phyloP scores from a whole-genome alignment of 2,329 filamentous ascomycete genomes.

The Botrytis hyacinthi region DNA sequence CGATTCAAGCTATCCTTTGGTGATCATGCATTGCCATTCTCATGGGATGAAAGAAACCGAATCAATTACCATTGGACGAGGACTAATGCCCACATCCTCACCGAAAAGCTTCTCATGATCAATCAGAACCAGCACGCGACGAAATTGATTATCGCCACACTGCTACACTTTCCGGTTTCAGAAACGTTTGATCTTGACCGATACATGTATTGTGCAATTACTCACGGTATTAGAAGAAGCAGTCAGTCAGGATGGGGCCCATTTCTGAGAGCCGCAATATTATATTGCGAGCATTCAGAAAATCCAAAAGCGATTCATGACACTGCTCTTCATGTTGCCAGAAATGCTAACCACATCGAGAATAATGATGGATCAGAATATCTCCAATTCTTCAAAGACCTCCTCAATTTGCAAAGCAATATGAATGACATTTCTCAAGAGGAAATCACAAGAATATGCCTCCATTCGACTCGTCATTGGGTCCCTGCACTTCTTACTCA shows the following conservation, averaged over 20 bases:
- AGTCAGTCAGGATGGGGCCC: conserved; percentile 26
- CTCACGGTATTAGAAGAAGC: conserved; percentile 32
- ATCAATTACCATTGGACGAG: conserved; percentile 47
- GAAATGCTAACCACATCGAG: conserved; percentile 30
- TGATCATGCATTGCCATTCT: conserved; percentile 43
- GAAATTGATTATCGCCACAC: conserved; percentile 54
- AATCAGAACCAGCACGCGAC: conserved; percentile 55
- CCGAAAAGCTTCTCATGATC: conserved; percentile 64
- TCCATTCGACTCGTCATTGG: conserved; percentile 48
- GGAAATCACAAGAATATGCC: conserved; percentile 39
- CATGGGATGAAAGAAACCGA: conserved; percentile 46
- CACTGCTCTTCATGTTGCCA: conserved; percentile 31
- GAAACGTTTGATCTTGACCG: conserved; percentile 52
- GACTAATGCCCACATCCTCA: conserved; percentile 49
- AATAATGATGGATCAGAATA: conserved; percentile 36
- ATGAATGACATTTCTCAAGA: conserved; percentile 40
- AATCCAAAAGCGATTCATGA: conserved; percentile 23
- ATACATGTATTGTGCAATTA: conserved; percentile 46
- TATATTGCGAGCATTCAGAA: conserved; percentile 37
- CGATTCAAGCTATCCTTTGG: conserved; percentile 9
- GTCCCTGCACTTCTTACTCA: conserved; percentile 53
- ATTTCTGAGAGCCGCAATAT: conserved; percentile 36
- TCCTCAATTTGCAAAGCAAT: conserved; percentile 25
- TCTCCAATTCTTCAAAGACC: conserved; percentile 37
- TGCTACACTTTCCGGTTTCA: conserved; percentile 52